A percentile compares a stretch with the other conserved stretches of the same genome.
Conservation (phyloP, 805 yeast genomes). For the Cyberlindnera mrakii region DNA sequence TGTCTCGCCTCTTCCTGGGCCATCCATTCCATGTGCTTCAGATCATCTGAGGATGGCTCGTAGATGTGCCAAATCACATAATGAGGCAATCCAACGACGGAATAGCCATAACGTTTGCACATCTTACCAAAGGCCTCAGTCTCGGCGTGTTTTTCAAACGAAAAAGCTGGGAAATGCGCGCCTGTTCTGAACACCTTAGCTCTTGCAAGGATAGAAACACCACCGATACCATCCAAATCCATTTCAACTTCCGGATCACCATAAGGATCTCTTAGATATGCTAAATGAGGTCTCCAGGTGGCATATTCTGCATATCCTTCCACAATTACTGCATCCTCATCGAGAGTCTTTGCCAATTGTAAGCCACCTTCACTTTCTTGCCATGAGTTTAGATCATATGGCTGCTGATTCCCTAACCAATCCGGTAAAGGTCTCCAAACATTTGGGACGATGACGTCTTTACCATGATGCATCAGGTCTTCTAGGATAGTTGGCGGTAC, state of each 20-base stretch:
- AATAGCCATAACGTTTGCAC: conserved; percentile 78
- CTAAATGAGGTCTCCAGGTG: conserved; percentile 97
- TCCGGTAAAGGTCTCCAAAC: conserved; percentile 90
- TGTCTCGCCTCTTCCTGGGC: conserved; percentile 72
- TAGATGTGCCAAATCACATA: conserved; percentile 96
- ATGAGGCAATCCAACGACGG: conserved; percentile 91
- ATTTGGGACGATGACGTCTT: conserved; percentile 91
- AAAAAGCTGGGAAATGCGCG: conserved; percentile 93
- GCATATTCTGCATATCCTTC: conserved; percentile 97
- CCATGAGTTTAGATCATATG: conserved; percentile 83
- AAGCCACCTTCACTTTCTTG: conserved; percentile 78
- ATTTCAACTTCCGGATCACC: conserved; percentile 93
- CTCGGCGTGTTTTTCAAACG: conserved; percentile 94
- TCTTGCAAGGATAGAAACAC: conserved; percentile 86
- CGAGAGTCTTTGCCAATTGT: conserved; percentile 66
- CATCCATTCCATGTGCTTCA: conserved; percentile 87
- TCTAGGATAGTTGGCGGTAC: conserved; percentile 81
- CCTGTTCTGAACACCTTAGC: conserved; percentile 89
- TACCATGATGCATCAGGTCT: conserved; percentile 87
- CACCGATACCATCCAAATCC: conserved; percentile 96
- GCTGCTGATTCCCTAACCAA: conserved; percentile 81
- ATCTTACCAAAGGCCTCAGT: conserved; percentile 96
- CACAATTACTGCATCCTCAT: conserved; percentile 93
- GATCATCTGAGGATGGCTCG: conserved; percentile 91
- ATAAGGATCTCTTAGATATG: conserved; percentile 88